phyloP scores from a whole-genome alignment of 1,139 yeast genomes.

The Yamadazyma atmosphaerica region DNA sequence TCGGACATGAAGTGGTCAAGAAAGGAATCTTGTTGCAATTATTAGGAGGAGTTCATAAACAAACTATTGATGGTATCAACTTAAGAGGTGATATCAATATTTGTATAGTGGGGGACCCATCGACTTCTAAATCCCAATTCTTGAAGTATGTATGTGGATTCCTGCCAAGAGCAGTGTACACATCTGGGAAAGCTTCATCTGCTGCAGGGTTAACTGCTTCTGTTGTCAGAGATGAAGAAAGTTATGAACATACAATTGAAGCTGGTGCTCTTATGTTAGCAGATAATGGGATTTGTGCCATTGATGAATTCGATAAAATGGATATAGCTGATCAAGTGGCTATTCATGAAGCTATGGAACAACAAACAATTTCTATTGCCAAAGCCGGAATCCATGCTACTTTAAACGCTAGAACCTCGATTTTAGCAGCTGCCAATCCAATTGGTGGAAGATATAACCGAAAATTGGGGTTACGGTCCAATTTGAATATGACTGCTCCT shows the following conservation, averaged over 20 bases:
- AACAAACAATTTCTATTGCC: slow-evolving; percentile 96
- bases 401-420: slow-evolving; percentile 91
- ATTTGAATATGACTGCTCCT: slow-evolving; percentile 97
- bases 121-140: slow-evolving; percentile 96
- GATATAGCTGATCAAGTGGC: slow-evolving; percentile 95
- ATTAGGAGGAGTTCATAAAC: slow-evolving; percentile 94
- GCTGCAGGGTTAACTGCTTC: slow-evolving; percentile 99
- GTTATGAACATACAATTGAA: slow-evolving; percentile 95
- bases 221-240: slow-evolving; percentile 95
- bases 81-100: slow-evolving; percentile 96
- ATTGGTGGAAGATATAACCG: slow-evolving; percentile 93
- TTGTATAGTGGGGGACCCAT: slow-evolving; percentile 97
- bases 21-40: slow-evolving; percentile 88
- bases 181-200: slow-evolving; percentile 97
- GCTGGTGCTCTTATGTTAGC: slow-evolving; percentile 99
- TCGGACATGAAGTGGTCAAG: slow-evolving; percentile 92
- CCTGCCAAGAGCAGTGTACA: slow-evolving; percentile 92
- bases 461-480: slow-evolving; percentile 78
- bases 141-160: slow-evolving; percentile 90
- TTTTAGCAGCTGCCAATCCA: slow-evolving; percentile 97
- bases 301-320: slow-evolving; percentile 98
- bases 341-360: slow-evolving; percentile 99
- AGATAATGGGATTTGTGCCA: slow-evolving; percentile 97
- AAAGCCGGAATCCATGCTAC: slow-evolving; percentile 99
- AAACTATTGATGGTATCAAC: slow-evolving; percentile 91